Evolutionary conservation across 2,329 filamentous ascomycete species (phyloP), one percentile per base, ranked within the genome.

Genomic region (Orbilia quercus): DNA sequence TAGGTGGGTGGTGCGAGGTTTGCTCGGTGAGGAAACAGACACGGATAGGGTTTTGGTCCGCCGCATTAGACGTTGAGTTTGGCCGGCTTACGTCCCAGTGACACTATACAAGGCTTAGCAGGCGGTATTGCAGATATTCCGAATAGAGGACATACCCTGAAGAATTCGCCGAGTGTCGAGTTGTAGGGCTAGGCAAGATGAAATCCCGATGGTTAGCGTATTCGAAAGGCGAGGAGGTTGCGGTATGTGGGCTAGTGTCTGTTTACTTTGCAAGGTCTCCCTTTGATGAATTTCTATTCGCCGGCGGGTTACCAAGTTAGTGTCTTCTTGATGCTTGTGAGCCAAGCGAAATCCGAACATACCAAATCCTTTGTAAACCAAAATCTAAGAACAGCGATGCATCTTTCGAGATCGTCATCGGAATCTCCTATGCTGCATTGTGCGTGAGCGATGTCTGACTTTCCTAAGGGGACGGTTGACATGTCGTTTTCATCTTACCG

Each of bases 341-440:
- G 2, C 20, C 7, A 12, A 25, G 25, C 6, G 23, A 40, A 20
- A 50, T 64, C 64, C 45, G 76, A 31, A 16, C 80, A 76, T 82
- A 88, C 86, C 81, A 99, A 81, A 81, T 99, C 95, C 81, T 99
- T 99, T 75, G 95, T 98, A 79, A 98, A 96, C 95, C 95, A 99
- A 82, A 98, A 99, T 72, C 93, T 89, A 78, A 98, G 82, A 28
- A 96, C 92, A 79, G 94, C 93, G 57, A 99, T 86, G 91, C 97
- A 97, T 77, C 95, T 92, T 77, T 95, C 94, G 63, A 98, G 84
- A 9, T 90, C 87, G 77, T 98, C 92, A 77, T 98, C 91, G 16
- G 94, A 95, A 78, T 94, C 94, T 78, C 94, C 95, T 79, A 90
- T 89, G 76, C 87, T 89, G 78, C 76, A 74, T 31, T n/a, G 54